phyloP scores from a whole-genome alignment of 306 rosid genomes.

The Delonix regia region DNA sequence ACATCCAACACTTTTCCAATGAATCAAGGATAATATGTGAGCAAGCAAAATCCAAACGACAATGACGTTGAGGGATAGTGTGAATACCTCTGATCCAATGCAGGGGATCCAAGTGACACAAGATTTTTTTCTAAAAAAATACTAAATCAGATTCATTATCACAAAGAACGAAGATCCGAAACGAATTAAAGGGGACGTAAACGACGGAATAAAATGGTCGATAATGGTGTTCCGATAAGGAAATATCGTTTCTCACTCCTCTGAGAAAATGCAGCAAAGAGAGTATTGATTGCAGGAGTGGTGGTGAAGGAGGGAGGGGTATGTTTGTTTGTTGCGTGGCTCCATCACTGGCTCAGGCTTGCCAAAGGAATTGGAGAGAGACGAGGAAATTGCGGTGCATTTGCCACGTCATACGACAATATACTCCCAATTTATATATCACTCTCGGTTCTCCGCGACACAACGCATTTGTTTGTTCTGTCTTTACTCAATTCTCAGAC shows the following conservation, averaged over 20 bases:
- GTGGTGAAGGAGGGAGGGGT: background rate
- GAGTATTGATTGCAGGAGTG: conserved; percentile 1
- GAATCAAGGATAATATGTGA: background rate
- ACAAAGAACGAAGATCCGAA: background rate
- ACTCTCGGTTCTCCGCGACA: background rate
- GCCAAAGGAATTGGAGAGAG: conserved; percentile 13
- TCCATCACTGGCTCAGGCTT: conserved; percentile 8
- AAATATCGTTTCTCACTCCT: background rate
- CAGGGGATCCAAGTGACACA: background rate
- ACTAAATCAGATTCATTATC: background rate
- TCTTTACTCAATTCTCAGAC: background rate
- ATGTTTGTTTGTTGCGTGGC: background rate
- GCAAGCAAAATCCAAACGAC: background rate
- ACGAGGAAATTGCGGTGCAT: conserved; percentile 15
- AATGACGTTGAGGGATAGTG: background rate
- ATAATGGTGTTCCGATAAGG: background rate
- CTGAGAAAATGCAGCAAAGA: conserved; percentile 11
- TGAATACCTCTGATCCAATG: conserved; percentile 26
- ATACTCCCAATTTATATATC: background rate
- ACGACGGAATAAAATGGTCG: background rate
- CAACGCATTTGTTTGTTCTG: background rate
- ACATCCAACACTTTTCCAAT: background rate
- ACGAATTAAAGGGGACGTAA: background rate
- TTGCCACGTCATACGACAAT: conserved; percentile 18
- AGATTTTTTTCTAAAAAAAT: background rate